phyloP scores from a whole-genome alignment of 495 filamentous ascomycete species.

The Hypoxylon intermedium region DNA sequence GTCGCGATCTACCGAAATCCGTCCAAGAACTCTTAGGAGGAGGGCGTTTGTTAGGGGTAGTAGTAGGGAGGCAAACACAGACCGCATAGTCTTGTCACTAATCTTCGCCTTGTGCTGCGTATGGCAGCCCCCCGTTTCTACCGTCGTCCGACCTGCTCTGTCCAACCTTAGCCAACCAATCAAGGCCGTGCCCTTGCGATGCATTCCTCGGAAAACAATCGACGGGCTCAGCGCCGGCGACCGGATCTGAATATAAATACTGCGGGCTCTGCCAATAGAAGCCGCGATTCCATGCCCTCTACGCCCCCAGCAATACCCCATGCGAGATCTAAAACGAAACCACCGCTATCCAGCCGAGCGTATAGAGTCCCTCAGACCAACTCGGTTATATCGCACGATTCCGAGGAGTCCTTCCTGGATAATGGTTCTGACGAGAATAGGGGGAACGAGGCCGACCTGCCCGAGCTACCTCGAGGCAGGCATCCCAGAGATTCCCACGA shows the following conservation, averaged over 20 bases:
- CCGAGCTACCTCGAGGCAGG: conserved; percentile 41
- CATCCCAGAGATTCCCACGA: conserved; percentile 80
- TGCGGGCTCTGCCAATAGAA: conserved; percentile 20
- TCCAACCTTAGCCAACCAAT: conserved; percentile 27
- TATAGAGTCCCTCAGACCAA: conserved; percentile 31
- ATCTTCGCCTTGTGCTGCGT: conserved; percentile 19
- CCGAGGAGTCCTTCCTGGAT: conserved; percentile 40
- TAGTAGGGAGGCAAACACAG: neutral
- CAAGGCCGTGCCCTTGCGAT: conserved; percentile 32
- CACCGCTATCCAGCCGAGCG: conserved; percentile 41
- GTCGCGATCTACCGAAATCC: neutral
- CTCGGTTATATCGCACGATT: conserved; percentile 28
- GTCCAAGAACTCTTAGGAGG: conserved; percentile 1
- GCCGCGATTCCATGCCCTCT: conserved; percentile 35
- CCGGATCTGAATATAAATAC: conserved; percentile 45
- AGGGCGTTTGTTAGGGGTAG: conserved; percentile 2
- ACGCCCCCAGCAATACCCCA: conserved; percentile 16
- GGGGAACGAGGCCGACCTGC: conserved; percentile 41
- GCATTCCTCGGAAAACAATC: conserved; percentile 44
- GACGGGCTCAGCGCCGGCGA: conserved; percentile 38
- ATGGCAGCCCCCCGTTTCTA: conserved; percentile 40
- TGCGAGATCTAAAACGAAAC: conserved; percentile 36
- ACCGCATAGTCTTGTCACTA: conserved; percentile 7
- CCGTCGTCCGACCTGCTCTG: conserved; percentile 27
- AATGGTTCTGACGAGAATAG: conserved; percentile 32